These are phyloP conservation scores for Syzygium jambos DNA, from an alignment of 345 rosid genomes.

Conservation along the genomic window DNA sequence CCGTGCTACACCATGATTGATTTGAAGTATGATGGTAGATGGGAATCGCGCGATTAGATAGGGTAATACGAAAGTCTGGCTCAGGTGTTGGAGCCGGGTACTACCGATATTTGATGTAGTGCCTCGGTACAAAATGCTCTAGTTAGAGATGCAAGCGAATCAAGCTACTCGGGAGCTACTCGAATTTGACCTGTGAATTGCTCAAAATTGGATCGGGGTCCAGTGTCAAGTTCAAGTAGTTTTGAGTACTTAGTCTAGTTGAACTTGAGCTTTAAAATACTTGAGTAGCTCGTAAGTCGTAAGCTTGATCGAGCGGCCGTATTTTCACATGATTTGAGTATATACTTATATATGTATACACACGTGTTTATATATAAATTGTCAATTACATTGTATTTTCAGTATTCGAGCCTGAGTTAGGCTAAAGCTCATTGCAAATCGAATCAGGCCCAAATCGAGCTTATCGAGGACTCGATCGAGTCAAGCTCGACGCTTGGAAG, in stretches of 20 bases:
- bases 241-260: background rate
- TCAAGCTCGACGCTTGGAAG: background rate
- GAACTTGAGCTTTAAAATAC: background rate
- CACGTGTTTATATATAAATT: background rate
- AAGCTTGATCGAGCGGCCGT: background rate
- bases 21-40: background rate
- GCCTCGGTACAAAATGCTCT: background rate
- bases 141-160: background rate
- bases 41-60: background rate
- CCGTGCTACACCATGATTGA: background rate
- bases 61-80: background rate
- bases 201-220: background rate
- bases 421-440: background rate
- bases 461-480: background rate
- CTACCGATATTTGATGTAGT: accelerated
- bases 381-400: background rate
- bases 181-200: background rate
- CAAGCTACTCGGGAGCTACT: background rate
- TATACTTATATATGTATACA: background rate
- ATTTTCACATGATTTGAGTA: background rate
- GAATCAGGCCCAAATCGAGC: background rate
- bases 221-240: background rate
- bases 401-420: background rate
- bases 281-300: background rate
- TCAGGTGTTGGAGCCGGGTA: background rate